Evolutionary conservation across 73 alveolate species (phyloP).

Genomic region (Stentor roeselii): DNA sequence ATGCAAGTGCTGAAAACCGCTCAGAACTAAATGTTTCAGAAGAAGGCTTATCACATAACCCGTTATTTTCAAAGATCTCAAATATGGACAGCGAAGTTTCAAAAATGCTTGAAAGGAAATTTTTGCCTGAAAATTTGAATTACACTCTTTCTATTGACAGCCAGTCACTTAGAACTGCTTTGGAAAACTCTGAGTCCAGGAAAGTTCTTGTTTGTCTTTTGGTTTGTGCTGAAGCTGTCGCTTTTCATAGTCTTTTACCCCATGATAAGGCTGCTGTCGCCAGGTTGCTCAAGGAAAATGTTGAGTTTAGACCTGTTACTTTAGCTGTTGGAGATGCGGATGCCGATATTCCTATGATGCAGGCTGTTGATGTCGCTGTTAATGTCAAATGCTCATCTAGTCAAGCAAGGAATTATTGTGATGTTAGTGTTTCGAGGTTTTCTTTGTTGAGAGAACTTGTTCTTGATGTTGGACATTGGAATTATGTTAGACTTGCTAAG

Average conservation of each 20-base stretch:
- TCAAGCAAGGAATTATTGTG: conserved; percentile 7
- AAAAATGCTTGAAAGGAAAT: neutral
- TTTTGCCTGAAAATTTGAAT: neutral
- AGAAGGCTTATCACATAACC: neutral
- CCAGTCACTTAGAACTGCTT: neutral
- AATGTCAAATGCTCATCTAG: neutral
- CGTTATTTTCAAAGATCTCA: neutral
- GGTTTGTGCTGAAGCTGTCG: neutral
- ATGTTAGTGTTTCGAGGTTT: neutral
- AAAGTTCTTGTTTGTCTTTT: conserved; percentile 4
- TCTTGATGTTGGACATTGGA: neutral
- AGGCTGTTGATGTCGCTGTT: conserved; percentile 9
- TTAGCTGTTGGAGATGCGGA: conserved; percentile 31
- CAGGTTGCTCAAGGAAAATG: conserved; percentile 19
- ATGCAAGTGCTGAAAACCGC: neutral
- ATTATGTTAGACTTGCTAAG: neutral
- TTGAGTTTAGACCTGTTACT: conserved; percentile 10
- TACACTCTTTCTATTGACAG: neutral
- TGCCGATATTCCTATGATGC: conserved; percentile 29
- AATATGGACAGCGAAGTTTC: neutral
- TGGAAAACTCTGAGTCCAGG: neutral
- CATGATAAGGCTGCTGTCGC: conserved; percentile 21
- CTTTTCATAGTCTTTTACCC: conserved; percentile 20
- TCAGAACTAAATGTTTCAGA: neutral
- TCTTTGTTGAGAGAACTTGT: neutral